Conservation (phyloP, 106 monocot species). For the Dendrobium huoshanense region DNA sequence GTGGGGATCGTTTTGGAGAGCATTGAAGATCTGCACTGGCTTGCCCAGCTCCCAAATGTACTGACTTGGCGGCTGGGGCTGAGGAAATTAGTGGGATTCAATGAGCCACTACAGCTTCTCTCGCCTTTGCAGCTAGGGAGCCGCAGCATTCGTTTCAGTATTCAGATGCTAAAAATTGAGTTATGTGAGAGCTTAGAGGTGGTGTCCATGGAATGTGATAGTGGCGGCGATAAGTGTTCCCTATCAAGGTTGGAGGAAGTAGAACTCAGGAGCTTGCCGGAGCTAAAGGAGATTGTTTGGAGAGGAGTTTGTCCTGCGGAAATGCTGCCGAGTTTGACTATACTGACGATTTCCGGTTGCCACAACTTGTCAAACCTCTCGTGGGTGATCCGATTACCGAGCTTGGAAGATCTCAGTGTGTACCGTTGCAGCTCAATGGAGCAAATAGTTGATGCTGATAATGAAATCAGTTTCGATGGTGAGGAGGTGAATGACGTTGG, state of each 20-base stretch:
- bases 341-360: conserved; percentile 3
- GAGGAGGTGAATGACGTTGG: background rate
- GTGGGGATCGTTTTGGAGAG: background rate
- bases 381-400: conserved; percentile 11
- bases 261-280: background rate
- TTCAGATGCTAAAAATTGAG: background rate
- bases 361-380: background rate
- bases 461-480: background rate
- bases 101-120: background rate
- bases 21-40: background rate
- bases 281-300: conserved; percentile 9
- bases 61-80: background rate
- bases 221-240: background rate
- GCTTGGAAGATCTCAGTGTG: conserved; percentile 4
- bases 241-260: conserved; percentile 4
- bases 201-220: background rate
- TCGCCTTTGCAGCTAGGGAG: background rate
- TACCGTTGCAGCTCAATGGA: conserved; percentile 5
- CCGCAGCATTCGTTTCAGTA: conserved; percentile 2
- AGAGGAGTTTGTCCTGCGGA: conserved; percentile 4
- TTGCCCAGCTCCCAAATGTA: background rate
- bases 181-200: conserved; percentile 1
- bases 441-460: background rate
- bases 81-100: background rate
- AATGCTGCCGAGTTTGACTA: conserved; percentile 5